Evolutionary conservation across 2,329 filamentous ascomycete species (phyloP), one percentile per base, ranked within the genome.

Genomic region (Aspergillus niger): DNA sequence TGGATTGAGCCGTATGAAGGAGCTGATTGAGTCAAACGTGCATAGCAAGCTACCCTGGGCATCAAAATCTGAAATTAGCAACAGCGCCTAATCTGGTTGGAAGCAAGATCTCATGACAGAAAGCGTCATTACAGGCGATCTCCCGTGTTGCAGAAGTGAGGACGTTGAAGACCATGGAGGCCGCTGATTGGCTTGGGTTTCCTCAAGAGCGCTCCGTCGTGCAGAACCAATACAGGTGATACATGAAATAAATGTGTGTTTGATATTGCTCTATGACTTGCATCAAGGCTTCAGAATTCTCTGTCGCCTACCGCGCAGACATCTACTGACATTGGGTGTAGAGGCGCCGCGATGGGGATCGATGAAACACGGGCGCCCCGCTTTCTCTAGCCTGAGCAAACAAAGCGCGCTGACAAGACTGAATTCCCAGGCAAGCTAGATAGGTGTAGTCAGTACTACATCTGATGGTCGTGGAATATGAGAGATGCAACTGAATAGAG

Each of bases 31-130:
- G 26, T 57, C 39, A 43, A 20, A 13, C 43, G 15, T 24, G 54
- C 15, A 60, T 59, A 58, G 63, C 63, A 62, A 58, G 59, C 47
- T 55, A 28, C 51, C 20, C 39, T 48, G 52, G 30, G 50, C 36
- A 36, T 47, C 44, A 56, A n/a, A 52, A 22, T 61, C 65, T 56
- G 24, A 41, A 66, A 66, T 67, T 68, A 65, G 66, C 43, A 64
- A 50, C 62, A 47, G 65, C 66, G 66, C 65, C 47, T 68, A 68
- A 10, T 30, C 41, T 36, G 57, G 36, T 17, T 55, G 20, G 39
- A 51, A 39, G 24, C 56, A 49, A 60, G 41, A 55, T 63, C 55
- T 58, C 52, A 47, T 36, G 44, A 56, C 24, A 41, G 24, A 17
- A n/a, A n/a, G 47, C 52, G 52, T 26, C 55, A 48, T 30, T 47